Evolutionary conservation across 2,329 filamentous ascomycete species (phyloP).

Genomic region (Aspergillus texensis): DNA sequence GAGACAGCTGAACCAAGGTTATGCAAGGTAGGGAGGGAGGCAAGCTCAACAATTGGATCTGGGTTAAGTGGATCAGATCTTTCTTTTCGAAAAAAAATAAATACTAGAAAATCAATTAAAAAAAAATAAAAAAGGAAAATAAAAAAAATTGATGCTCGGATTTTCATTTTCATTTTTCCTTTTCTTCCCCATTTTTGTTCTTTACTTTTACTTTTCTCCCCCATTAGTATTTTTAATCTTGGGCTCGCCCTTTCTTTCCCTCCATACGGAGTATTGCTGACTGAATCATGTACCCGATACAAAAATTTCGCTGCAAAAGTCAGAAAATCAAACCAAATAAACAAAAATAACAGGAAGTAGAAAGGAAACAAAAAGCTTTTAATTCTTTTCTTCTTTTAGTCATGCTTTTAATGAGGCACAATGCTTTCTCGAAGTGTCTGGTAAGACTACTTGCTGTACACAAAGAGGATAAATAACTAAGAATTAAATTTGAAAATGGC

Average conservation of each 20-base stretch:
- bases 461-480: not conserved
- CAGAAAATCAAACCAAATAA: not conserved
- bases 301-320: not conserved
- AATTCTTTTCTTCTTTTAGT: not conserved
- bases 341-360: not conserved
- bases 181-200: not conserved
- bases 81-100: slow-evolving; percentile 11
- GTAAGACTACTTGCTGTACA: slow-evolving; percentile 13
- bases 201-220: not conserved
- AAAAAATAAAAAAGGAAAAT: not conserved
- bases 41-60: slow-evolving; percentile 26
- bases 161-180: not conserved
- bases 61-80: slow-evolving; percentile 24
- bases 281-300: not conserved
- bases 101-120: not conserved
- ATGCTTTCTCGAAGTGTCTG: slow-evolving; percentile 11
- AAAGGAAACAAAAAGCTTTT: not conserved
- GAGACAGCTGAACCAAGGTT: slow-evolving; percentile 32
- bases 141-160: not conserved
- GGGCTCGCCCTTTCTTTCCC: not conserved
- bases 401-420: not conserved
- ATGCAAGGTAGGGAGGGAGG: slow-evolving; percentile 30
- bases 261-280: not conserved
- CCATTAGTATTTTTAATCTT: not conserved
- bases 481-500: too few relatives aligned